A percentile compares a stretch with the other conserved stretches of the same genome.
phyloP scores from a whole-genome alignment of 164 flowering plant species.

The Vitis cinerea region DNA sequence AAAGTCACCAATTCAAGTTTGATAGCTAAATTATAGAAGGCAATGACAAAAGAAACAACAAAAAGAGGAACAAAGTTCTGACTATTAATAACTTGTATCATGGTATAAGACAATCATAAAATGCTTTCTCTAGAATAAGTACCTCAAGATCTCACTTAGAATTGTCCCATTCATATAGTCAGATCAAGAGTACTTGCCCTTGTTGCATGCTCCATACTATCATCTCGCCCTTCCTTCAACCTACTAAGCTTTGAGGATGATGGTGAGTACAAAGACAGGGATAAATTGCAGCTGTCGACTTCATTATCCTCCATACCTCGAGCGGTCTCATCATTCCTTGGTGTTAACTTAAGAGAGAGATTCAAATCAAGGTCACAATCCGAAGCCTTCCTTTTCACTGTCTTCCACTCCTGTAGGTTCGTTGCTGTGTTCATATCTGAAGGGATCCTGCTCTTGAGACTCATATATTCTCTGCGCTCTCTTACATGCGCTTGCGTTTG shows the following conservation, averaged over 20 bases:
- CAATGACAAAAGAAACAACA: no score
- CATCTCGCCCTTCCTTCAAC: conserved; percentile 27
- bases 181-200: conserved; percentile 83
- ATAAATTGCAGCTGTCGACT: conserved; percentile 30
- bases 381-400: conserved; percentile 33
- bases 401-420: conserved; percentile 16
- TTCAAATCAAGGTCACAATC: conserved; percentile 47
- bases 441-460: neutral
- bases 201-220: conserved; percentile 20
- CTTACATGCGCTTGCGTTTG: conserved; percentile 12
- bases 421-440: neutral
- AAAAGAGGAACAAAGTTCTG: conserved; percentile 21
- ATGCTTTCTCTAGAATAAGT: conserved; percentile 37
- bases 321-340: conserved; percentile 8
- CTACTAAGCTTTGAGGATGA: conserved; percentile 29
- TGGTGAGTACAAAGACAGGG: conserved; percentile 47
- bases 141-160: conserved; percentile 85
- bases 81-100: conserved; percentile 12
- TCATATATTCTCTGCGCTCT: neutral
- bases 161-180: conserved; percentile 69
- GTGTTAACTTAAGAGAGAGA: conserved; percentile 42
- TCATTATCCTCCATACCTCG: conserved; percentile 17
- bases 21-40: no score
- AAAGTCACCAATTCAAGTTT: no score
- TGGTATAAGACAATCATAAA: conserved; percentile 15